Base-by-base conservation (phyloP, 2,329 filamentous ascomycete species). In the Helicocarpus griseus region DNA sequence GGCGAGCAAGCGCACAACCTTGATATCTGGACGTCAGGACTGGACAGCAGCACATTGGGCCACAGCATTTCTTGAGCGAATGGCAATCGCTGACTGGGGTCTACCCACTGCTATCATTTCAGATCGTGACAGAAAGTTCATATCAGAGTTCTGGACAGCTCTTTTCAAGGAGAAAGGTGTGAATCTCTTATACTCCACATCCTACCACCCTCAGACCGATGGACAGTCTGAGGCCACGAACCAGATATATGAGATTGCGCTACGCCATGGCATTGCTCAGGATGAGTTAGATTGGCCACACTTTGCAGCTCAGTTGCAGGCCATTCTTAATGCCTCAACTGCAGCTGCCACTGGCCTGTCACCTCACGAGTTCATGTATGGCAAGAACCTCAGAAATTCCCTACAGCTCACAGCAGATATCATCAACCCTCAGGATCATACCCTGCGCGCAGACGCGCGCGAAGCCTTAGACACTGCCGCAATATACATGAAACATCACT, bases 181-280 rank as follows among this genome's bases (percentile, higher is more conserved):
- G 19, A 17, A 6, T 1, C 29, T 41, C 9, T 11, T 29, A 2
- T 43, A 28, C 40, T 19, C 57, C 56, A 65, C 65, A 61, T 65
- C 65, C 65, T 66, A 56, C 22, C 35, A 55, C 22, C 31, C 46
- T 4, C 26, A 49, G 33, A 44, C 24, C n/a, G 50, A 53, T 26
- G 43, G 49, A 29, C 40, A 41, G 49, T 8, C 51, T 43, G 48
- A 38, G 5, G 28, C 14, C 24, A 51, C 35, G 6, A 54, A 36
- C 8, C 50, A 52, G 29, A 49, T 35, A 2, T 17, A 26, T n/a
- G 50, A 52, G 28, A 49, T 29, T 28, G 45, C 45, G 4, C 22
- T 52, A n/a, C 33, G 48, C 28, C 3, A 33, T 13, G 29, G 29
- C 6, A 33, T 33, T 13, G 29, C 29, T 13, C 29, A 6, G 6